Conservation (phyloP, 1,284 basidiomycete species). For the Sparassis latifolia region DNA sequence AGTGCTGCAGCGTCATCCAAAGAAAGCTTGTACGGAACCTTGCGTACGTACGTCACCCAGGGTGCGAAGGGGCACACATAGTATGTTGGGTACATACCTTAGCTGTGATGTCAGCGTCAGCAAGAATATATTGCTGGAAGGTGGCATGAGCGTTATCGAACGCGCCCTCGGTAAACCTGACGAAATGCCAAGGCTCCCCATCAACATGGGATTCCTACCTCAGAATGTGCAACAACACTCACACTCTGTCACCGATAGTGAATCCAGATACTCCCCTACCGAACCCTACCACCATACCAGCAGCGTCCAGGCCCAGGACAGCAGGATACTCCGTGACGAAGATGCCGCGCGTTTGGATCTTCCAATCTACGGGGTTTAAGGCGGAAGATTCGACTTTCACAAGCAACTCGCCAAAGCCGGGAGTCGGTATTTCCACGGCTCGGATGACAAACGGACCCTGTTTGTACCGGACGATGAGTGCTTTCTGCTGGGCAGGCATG, state of each 20-base stretch:
- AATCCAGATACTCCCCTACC: slow-evolving; percentile 11
- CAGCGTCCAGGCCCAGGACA: slow-evolving; percentile 12
- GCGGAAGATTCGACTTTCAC: slow-evolving; percentile 35
- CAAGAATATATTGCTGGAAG: slow-evolving; percentile 8
- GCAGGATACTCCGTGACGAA: slow-evolving; percentile 19
- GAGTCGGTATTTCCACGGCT: slow-evolving; percentile 27
- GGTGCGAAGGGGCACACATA: too few relatives aligned
- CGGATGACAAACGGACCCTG: slow-evolving; percentile 14
- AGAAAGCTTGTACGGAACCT: slow-evolving; percentile 15
- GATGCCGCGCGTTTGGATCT: slow-evolving; percentile 24
- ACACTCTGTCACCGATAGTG: slow-evolving; percentile 13
- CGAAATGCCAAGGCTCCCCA: neutral
- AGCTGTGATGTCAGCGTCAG: slow-evolving; percentile 3
- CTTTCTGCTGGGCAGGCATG: slow-evolving; percentile 8
- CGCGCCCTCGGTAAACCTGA: neutral
- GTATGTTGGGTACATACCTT: neutral
- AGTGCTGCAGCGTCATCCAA: slow-evolving; percentile 17
- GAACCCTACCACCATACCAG: slow-evolving; percentile 14
- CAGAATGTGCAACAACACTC: neutral
- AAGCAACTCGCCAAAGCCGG: slow-evolving; percentile 35
- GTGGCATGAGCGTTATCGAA: slow-evolving; percentile 4
- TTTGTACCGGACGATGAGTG: slow-evolving; percentile 11
- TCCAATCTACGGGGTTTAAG: slow-evolving; percentile 47
- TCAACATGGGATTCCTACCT: neutral
- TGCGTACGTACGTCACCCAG: neutral